phyloP scores from a whole-genome alignment of 495 filamentous ascomycete genomes.

The Margaritispora aquatica region DNA sequence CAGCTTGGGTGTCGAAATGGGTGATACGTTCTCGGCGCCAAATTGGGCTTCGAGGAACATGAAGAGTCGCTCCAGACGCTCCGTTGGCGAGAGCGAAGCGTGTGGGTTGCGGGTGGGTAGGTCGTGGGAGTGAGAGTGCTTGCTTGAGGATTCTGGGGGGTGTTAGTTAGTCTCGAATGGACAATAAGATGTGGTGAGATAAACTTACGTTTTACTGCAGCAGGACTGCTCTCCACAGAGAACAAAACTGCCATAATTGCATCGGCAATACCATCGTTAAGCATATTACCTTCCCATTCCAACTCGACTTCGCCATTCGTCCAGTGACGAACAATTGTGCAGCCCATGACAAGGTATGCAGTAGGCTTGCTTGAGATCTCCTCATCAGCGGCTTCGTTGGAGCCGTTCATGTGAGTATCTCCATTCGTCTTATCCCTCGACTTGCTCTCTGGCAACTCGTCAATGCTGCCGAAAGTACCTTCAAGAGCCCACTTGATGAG shows the following conservation, averaged over 20 bases:
- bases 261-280: conserved; percentile 96
- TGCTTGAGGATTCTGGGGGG: conserved; percentile 38
- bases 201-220: conserved; percentile 84
- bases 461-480: conserved; percentile 82
- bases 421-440: conserved; percentile 38
- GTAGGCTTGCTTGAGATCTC: conserved; percentile 46
- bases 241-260: conserved; percentile 88
- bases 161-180: background rate
- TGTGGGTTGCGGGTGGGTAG: conserved; percentile 59
- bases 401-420: conserved; percentile 44
- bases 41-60: conserved; percentile 98
- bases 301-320: conserved; percentile 73
- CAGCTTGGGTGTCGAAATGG: conserved; percentile 63
- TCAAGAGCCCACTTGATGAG: conserved; percentile 92
- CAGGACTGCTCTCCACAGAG: conserved; percentile 84
- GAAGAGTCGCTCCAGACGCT: conserved; percentile 75
- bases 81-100: conserved; percentile 58
- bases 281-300: conserved; percentile 96
- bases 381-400: conserved; percentile 47
- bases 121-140: conserved; percentile 52
- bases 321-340: conserved; percentile 67
- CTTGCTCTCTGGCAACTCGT: conserved; percentile 50
- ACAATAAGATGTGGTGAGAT: background rate
- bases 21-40: conserved; percentile 65
- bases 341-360: conserved; percentile 83